These are phyloP conservation scores for Aspergillus viridinutans DNA, from an alignment of 2,329 filamentous ascomycete species.

Conservation along the genomic window DNA sequence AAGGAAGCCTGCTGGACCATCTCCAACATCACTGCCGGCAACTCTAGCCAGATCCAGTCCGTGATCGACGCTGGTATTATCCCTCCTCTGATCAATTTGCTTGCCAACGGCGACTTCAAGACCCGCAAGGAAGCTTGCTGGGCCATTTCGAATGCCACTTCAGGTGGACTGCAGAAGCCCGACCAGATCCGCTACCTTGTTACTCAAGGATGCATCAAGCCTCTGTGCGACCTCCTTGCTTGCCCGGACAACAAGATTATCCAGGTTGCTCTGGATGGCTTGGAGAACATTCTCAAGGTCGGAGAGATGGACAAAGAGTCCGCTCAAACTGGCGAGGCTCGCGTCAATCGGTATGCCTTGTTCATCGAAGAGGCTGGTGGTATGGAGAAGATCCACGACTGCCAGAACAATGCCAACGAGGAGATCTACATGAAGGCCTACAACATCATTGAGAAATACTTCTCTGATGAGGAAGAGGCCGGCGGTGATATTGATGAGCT, in stretches of 20 bases:
- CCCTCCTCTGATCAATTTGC: conserved; percentile 88
- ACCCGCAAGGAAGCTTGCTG: conserved; percentile 99
- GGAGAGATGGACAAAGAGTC: conserved; percentile 97
- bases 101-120: conserved; percentile 97
- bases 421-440: conserved; percentile 99
- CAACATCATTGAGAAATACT: conserved; percentile 99
- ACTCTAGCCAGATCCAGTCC: conserved; percentile 94
- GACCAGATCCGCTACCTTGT: conserved; percentile 98
- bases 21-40: conserved; percentile 96
- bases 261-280: conserved; percentile 91
- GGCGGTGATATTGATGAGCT: conserved; percentile 75
- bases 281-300: conserved; percentile 99
- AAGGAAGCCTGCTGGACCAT: conserved; percentile 99
- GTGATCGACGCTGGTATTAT: conserved; percentile 98
- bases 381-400: conserved; percentile 99
- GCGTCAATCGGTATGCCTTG: conserved; percentile 90
- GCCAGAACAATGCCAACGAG: conserved; percentile 99
- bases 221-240: conserved; percentile 86
- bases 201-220: conserved; percentile 90
- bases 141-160: conserved; percentile 98
- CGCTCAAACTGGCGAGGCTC: conserved; percentile 44
- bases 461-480: conserved; percentile 92
- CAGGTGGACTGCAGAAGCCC: conserved; percentile 94
- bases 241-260: conserved; percentile 99
- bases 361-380: conserved; percentile 98